Evolutionary conservation across 371 early-diverging fungal species (phyloP), one percentile per base, ranked within the genome.

Genomic region (Actinomucor elegans): DNA sequence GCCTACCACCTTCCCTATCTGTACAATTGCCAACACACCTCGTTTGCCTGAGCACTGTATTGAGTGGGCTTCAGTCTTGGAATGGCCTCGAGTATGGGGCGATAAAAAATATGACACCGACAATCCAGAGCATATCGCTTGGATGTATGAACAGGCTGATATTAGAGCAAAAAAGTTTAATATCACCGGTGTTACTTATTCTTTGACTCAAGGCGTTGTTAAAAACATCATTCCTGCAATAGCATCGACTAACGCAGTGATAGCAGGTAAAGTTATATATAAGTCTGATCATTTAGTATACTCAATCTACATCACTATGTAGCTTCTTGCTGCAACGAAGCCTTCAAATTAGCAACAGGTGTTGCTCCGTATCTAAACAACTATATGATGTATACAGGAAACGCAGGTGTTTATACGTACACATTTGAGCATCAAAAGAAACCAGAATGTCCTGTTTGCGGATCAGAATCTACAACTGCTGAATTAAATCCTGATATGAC

Each of bases 141-240:
- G 98, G 98, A 61, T 97, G 2, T 86, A 88, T 38, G 71, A 89
- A 33, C 77, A 71, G 38, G 97, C 98, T 0, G 49, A 64, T 7
- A 68, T 70, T 27, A 84, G 98, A 11, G 97, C 94, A 7, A 62
- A 69, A 6, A 67, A 88, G 50, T 94, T 88, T 66, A 87, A 86
- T 54, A 98, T 98, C 43, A 62, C 79, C 4, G 97, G 97, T 12
- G 90, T 98, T 18, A 94, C 90, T 1, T 94, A 92, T 57, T 83
- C 91, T n/a, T 79, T 98, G 45, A 92, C 96, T 0, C 94, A 94
- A 65, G 97, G 96, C 10, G 97, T 98, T 14, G 99, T 99, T 5
- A 83, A 84, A 42, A 96, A 96, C 67, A 99, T 99, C 54, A 99
- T 99, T 57, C 99, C 99, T 1, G 99, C 99, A 10, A 97, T 99